Evolutionary conservation across 1,284 basidiomycete genomes (phyloP), one percentile per base, ranked within the genome.

Genomic region (Tylopilus sp.): DNA sequence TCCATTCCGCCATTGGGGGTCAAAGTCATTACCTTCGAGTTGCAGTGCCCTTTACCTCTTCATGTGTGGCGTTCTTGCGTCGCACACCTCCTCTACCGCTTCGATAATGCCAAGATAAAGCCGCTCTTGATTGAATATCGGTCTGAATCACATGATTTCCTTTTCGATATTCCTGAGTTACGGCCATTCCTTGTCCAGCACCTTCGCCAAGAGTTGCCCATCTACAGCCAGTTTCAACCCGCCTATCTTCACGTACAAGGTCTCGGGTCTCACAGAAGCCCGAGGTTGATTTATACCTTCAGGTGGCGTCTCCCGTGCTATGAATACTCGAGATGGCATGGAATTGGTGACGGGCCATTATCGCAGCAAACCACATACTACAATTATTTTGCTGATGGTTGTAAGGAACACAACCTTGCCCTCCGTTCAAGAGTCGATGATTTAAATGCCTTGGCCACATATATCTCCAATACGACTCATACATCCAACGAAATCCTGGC

Each of bases 401-500:
- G 22, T 6, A 18, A 38, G 7, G 18, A n/a, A 6, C 16, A 53
- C 29, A 36, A 29, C 36, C 12, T 8, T 36, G 36, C 29, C 29
- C 29, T 29, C 29, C 29, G 6, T 29, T 29, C 29, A 29, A 29
- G 36, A 36, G 36, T 13, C 8, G 36, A 36, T 8, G 36, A 13
- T 36, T 36, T 36, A 36, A 36, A 36, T 6, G 9, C 36, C 36
- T 36, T 55, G 36, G 54, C 36, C 36, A 24, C 13, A 55, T 39
- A 55, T 9, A 18, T 22, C 24, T 36, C 33, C 47, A n/a, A 53
- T 36, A 44, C 22, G 3, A n/a, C 60, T 6, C 80, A 84, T 61
- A 78, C 81, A 0, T 73, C 82, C 1, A 87, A 87, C 55, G 58
- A 72, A 18, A 74, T 81, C 24, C 67, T 86, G 3, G 81, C 83